Base-by-base conservation (phyloP, 2,329 filamentous ascomycete species). In the Tolypocladium ovalisporum region DNA sequence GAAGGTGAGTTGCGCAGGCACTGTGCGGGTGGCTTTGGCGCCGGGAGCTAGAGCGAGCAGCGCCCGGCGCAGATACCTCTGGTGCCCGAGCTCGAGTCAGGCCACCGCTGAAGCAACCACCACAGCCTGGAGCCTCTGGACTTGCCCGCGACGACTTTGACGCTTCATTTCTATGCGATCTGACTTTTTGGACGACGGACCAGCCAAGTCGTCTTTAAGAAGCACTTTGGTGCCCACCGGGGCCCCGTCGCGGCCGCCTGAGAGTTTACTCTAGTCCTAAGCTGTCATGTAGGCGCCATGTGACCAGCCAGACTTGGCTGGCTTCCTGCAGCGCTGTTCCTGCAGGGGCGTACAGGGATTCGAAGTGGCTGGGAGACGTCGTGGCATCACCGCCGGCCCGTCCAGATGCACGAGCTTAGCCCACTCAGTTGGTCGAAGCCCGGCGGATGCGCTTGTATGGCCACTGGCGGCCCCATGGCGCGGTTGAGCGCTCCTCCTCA, bases 391-490 rank as follows among this genome's bases (percentile, higher is more conserved):
- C 47, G 29, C 47, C 47, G 47, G 12, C 47, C 29, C 47, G 6
- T 52, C 29, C 47, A 51, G 54, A 58, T 54, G 51, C 55, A 56
- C 49, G 44, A 54, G 56, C 59, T 35, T 27, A 56, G 29, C 39
- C 55, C 35, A 47, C 49, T 24, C 55, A 29, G 44, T 35, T 32
- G 29, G 27, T 51, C 47, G 47, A 52, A 35, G 47, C 47, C 47
- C 29, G n/a, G 47, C 47, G 12, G n/a, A 34, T 22, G 47, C 47
- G 29, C 29, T 35, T 52, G 47, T 52, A 15, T 37, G 35, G 24
- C 27, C 51, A 52, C 49, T 55, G 24, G 53, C 35, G 49, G 57
- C 57, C 58, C 58, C 54, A 59, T 58, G 29, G 52, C 55, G 54
- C 56, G 53, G 29, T 42, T 54, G 54, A 57, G 29, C 27, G 29